Evolutionary conservation across 169 alveolate species (phyloP).

Genomic region (Cryptosporidium andersoni): DNA sequence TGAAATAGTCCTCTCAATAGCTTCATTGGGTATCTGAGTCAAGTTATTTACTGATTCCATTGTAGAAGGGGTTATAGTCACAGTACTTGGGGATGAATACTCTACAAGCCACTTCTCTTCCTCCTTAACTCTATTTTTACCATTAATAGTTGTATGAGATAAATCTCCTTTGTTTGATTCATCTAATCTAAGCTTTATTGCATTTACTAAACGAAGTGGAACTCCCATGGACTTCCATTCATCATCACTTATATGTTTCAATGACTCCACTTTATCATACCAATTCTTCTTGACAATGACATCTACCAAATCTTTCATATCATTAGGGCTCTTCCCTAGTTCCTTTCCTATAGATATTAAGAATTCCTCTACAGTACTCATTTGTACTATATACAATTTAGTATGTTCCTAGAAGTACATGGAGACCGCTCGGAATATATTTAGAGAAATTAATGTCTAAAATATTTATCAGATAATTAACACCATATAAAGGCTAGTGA

Average conservation of each 20-base stretch:
- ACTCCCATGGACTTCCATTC: conserved; percentile 61
- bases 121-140: neutral
- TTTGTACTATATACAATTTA: neutral
- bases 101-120: conserved; percentile 43
- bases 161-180: neutral
- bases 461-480: neutral
- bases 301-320: conserved; percentile 42
- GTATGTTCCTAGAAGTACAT: neutral
- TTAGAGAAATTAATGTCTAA: neutral
- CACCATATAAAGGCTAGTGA: neutral
- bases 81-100: conserved; percentile 48
- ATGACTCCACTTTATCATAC: conserved; percentile 40
- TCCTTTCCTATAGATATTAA: conserved; percentile 27
- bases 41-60: conserved; percentile 37
- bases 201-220: conserved; percentile 42
- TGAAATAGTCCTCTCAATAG: neutral
- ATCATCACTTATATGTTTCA: conserved; percentile 22
- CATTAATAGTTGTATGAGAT: neutral
- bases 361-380: conserved; percentile 39
- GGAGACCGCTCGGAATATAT: neutral
- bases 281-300: conserved; percentile 51
- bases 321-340: conserved; percentile 35
- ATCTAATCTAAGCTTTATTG: neutral
- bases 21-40: neutral
- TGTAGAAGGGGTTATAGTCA: conserved; percentile 16